These are phyloP conservation scores for Botrytis cinerea DNA, from an alignment of 2,329 filamentous ascomycete genomes.

Conservation along the genomic window DNA sequence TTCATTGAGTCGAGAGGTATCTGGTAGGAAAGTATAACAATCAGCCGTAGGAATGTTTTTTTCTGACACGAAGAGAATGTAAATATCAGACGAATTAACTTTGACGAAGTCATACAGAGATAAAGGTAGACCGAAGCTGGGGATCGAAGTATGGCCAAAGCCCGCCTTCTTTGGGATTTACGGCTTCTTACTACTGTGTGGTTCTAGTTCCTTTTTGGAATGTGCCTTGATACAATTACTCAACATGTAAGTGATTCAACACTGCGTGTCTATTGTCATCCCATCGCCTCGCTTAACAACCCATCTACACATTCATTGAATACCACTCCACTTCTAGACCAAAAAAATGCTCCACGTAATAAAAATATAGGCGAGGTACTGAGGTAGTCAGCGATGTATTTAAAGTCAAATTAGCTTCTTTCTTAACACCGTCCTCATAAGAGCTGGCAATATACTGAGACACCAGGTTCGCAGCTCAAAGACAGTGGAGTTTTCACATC, in stretches of 20 bases:
- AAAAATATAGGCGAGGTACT: background rate
- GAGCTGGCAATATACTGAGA: background rate
- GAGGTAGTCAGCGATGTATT: background rate
- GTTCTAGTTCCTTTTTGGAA: background rate
- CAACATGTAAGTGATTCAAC: background rate
- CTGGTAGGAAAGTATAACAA: background rate
- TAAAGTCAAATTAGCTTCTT: background rate
- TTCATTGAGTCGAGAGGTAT: background rate
- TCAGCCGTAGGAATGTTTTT: background rate
- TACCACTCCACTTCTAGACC: background rate
- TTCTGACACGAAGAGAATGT: background rate
- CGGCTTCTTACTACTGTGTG: background rate
- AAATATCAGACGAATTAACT: background rate
- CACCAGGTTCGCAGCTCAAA: background rate
- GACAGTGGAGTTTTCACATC: background rate
- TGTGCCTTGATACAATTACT: background rate
- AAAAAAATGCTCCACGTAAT: fast-evolving
- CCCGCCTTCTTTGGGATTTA: background rate
- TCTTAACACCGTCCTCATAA: background rate
- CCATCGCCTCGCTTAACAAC: background rate
- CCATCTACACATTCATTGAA: background rate
- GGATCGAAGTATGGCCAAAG: background rate
- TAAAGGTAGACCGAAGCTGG: background rate
- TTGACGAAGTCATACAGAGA: background rate
- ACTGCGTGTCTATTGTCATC: background rate